Conservation (phyloP, 306 rosid genomes). For the Mimosa bimucronata region DNA sequence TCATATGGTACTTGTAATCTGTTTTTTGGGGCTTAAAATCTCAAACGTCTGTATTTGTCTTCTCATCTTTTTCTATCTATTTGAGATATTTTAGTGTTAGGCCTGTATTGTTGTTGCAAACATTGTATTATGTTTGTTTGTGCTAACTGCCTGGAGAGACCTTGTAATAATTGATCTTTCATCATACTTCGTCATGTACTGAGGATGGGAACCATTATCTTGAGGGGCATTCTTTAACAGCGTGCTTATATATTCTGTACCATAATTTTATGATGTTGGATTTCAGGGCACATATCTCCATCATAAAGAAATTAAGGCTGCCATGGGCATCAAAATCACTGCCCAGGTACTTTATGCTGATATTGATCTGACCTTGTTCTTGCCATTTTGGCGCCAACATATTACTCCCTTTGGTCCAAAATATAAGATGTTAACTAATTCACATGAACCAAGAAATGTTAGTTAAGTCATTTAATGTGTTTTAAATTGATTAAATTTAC, state of each 20-base stretch:
- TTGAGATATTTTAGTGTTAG: neutral
- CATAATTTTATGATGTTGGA: constrained; percentile 30
- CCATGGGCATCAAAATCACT: constrained; percentile 94
- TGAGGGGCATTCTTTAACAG: constrained; percentile 8
- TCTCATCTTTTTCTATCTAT: neutral
- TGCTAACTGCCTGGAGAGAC: neutral
- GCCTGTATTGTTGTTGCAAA: constrained; percentile 2
- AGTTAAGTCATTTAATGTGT: too few relatives aligned
- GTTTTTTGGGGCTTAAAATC: neutral
- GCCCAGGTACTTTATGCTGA: constrained; percentile 70
- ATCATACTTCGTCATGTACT: neutral
- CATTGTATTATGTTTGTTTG: constrained; percentile 17
- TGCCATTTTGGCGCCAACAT: constrained; percentile 23
- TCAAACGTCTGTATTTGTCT: neutral
- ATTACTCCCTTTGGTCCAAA: neutral
- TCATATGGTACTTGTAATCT: neutral
- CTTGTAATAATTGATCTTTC: neutral
- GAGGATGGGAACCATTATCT: constrained; percentile 17
- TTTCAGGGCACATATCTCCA: constrained; percentile 94
- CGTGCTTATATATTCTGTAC: constrained; percentile 7
- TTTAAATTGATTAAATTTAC: too few relatives aligned
- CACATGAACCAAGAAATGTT: too few relatives aligned
- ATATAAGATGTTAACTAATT: too few relatives aligned
- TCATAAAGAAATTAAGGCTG: constrained; percentile 97
- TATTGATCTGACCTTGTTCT: constrained; percentile 12